Evolutionary conservation across 2,329 filamentous ascomycete genomes (phyloP).

Genomic region (Trichoderma asperellum): DNA sequence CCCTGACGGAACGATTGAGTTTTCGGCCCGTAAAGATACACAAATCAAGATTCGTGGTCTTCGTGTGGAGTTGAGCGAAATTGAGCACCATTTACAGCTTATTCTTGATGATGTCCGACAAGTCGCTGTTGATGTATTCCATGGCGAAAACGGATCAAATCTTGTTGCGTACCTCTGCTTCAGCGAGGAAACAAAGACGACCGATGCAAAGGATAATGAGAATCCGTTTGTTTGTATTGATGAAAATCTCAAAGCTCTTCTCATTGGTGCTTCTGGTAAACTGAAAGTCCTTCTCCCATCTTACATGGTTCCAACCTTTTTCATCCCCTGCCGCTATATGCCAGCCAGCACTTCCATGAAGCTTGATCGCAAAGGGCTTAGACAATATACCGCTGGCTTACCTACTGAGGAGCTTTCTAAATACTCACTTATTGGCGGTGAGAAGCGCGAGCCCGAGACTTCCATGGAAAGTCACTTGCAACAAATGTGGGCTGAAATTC

Average conservation of each 20-base stretch:
- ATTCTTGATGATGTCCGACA: constrained; percentile 7
- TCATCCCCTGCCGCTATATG: constrained; percentile 21
- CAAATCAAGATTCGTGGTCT: constrained; percentile 27
- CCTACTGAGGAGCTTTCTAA: not conserved
- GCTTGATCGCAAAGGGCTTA: constrained; percentile 20
- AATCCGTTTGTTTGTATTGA: constrained; percentile 25
- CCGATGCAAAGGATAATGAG: not conserved
- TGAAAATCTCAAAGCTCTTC: constrained; percentile 25
- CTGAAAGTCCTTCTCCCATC: constrained; percentile 6
- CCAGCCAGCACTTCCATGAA: constrained; percentile 14
- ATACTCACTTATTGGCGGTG: constrained; percentile 4
- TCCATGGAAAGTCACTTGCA: constrained; percentile 21
- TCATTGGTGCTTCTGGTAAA: constrained; percentile 15
- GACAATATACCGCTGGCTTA: not conserved
- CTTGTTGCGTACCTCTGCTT: constrained; percentile 20
- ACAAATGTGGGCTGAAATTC: constrained; percentile 23
- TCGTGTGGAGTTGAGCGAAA: constrained; percentile 24
- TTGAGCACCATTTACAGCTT: constrained; percentile 18
- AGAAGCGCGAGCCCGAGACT: constrained; percentile 21
- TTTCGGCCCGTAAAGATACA: constrained; percentile 20
- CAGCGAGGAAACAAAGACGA: not conserved
- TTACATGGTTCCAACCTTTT: constrained; percentile 26
- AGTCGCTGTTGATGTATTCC: constrained; percentile 5
- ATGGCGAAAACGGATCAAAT: constrained; percentile 8
- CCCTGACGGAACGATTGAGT: constrained; percentile 18